Conservation (phyloP, 139 green algal species). For the Chloropicon primus region DNA sequence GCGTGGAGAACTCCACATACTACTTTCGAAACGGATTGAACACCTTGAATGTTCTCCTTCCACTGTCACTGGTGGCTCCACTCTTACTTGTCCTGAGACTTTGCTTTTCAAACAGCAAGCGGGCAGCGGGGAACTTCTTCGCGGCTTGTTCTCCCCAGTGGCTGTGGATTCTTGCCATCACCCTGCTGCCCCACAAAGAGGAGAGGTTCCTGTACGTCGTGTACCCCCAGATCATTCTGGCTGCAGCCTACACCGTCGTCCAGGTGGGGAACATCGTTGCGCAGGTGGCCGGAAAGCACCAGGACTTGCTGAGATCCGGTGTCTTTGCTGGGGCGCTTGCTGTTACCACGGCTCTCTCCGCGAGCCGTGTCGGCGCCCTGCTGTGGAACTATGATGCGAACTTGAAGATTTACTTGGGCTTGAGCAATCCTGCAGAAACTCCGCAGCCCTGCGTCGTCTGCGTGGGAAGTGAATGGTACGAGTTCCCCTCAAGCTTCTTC, state of each 20-base stretch:
- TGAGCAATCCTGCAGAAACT: background rate
- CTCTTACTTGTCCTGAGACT: background rate
- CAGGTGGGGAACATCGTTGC: background rate
- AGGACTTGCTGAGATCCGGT: background rate
- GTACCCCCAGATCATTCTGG: background rate
- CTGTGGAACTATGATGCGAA: background rate
- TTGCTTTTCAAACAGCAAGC: background rate
- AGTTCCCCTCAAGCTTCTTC: constrained; percentile 71
- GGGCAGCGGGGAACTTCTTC: background rate
- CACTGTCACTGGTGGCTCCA: background rate
- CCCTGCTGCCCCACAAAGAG: background rate
- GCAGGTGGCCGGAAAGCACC: background rate
- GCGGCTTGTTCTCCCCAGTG: background rate
- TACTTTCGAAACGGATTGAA: constrained; percentile 53
- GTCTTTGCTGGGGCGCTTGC: background rate
- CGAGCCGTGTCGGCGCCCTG: background rate
- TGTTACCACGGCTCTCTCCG: background rate
- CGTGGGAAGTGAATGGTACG: constrained; percentile 60
- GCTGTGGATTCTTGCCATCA: background rate
- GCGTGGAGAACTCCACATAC: constrained; percentile 45
- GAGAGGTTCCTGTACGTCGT: background rate
- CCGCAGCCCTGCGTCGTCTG: constrained; percentile 30
- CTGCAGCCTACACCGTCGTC: background rate
- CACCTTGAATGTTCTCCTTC: constrained; percentile 18
- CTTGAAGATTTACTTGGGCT: background rate